These are phyloP conservation scores for Fusarium chlamydosporum DNA, from an alignment of 2,329 filamentous ascomycete species.

Conservation along the genomic window DNA sequence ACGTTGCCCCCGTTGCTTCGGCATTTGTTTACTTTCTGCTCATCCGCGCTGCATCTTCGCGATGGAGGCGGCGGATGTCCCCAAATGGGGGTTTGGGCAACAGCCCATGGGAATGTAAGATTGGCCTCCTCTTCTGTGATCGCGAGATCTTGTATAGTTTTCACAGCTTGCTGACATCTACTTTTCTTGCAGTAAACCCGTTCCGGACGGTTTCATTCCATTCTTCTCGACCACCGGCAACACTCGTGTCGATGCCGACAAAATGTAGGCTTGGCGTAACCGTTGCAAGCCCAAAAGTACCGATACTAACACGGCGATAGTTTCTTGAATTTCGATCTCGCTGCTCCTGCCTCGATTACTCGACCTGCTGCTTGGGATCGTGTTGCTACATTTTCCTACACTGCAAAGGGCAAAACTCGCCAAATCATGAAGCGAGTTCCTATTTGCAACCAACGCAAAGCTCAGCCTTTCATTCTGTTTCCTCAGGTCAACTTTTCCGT, in stretches of 20 bases:
- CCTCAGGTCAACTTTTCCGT: slow-evolving; percentile 1
- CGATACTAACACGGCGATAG: slow-evolving; percentile 40
- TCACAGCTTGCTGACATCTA: slow-evolving; percentile 35
- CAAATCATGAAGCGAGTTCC: slow-evolving; percentile 55
- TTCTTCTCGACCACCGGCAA: slow-evolving; percentile 47
- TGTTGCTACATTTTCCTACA: slow-evolving; percentile 49
- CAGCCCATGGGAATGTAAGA: slow-evolving; percentile 45
- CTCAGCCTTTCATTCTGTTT: slow-evolving; percentile 1
- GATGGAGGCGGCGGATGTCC: slow-evolving; percentile 45
- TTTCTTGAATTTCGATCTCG: slow-evolving; percentile 44
- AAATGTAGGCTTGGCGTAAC: slow-evolving; percentile 37
- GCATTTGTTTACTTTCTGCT: slow-evolving; percentile 51
- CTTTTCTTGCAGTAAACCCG: slow-evolving; percentile 38
- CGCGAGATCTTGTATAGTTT: too few species aligned
- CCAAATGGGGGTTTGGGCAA: slow-evolving; percentile 46
- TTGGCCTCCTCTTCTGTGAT: rapidly evolving
- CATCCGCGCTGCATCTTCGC: slow-evolving; percentile 45
- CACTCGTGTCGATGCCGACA: slow-evolving; percentile 19
- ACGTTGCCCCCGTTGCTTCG: slow-evolving; percentile 39
- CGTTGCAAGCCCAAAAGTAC: slow-evolving; percentile 1
- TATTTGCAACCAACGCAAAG: slow-evolving; percentile 17
- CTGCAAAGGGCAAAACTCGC: slow-evolving; percentile 44
- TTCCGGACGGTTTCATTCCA: slow-evolving; percentile 46
- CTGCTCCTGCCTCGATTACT: slow-evolving; percentile 35
- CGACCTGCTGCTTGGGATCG: slow-evolving; percentile 54